Base-by-base conservation (phyloP, 805 yeast species). In the Teunomyces lycoperdinae region DNA sequence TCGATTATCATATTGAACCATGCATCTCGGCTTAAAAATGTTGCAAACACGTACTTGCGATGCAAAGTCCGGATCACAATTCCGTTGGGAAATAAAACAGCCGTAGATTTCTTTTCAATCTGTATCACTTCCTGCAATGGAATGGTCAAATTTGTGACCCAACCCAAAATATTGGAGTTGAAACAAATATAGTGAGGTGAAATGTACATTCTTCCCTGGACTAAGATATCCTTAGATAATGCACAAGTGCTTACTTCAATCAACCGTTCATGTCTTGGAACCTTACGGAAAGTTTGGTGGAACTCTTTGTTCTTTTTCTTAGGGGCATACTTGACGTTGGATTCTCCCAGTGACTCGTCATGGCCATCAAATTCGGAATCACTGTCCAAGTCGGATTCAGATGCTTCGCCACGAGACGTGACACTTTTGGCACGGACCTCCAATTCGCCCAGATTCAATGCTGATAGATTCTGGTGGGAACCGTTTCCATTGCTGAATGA, bases 201-300 rank as follows among this genome's bases (percentile, higher is more conserved):
- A 7, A 94, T 76, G 61, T 88, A 94, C 26, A 94, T 58, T 44
- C 96, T 74, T 3, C 99, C 99, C 60, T 94, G 97, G 8, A 89
- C 68, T 29, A 92, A 71, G 43, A 90, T 88, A 53, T 92, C 98
- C 51, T 89, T 74, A 53, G 91, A 85, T 46, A 92, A 68, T 0
- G 97, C 97, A 72, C 98, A 94, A 26, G 89, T 81, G 58, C 86
- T 91, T 57, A 90, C 97, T 58, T 89, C 97, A 31, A 92, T 63
- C 11, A 92, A 68, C 44, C 85, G 71, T 58, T 92, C 97, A 41
- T 81, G 77, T 20, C 69, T 68, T 2, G 91, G 87, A 2, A 89
- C 70, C 7, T 83, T 74, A 47, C 81, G 75, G 71, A 92, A 94
- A 2, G 85, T 56, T 34, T 73, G 77, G 66, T 90, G 97, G 63